Percentiles rank a stretch among this genome's conserved stretches.
Conservation (phyloP, 2,329 filamentous ascomycete species). For the Colletotrichum camelliae region DNA sequence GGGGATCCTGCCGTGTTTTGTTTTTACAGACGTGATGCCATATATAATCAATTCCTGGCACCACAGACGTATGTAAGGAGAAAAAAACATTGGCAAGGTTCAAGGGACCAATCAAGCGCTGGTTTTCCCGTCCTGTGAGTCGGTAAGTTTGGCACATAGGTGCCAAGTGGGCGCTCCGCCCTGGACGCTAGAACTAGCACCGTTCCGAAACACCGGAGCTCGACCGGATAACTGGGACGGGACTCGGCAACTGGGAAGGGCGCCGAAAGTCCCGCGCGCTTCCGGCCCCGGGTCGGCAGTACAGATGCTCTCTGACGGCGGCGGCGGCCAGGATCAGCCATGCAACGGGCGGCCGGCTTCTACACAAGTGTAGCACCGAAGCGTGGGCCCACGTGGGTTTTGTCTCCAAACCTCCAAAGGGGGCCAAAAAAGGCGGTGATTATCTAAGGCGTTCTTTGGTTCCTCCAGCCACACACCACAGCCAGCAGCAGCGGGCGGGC, state of each 20-base stretch:
- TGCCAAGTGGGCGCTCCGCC: background rate
- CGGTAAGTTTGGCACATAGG: background rate
- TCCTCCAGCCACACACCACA: background rate
- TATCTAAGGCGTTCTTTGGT: background rate
- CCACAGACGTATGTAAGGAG: background rate
- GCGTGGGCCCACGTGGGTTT: background rate
- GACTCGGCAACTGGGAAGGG: background rate
- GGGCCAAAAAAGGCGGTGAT: background rate
- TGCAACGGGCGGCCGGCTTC: background rate
- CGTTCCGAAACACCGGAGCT: background rate
- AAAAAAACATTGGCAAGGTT: background rate
- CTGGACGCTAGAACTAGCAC: background rate
- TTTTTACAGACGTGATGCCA: background rate
- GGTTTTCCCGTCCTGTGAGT: background rate
- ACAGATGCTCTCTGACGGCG: too few relatives aligned
- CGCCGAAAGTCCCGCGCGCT: background rate
- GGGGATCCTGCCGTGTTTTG: background rate
- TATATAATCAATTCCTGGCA: background rate
- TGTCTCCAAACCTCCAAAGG: background rate
- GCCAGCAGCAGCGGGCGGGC: background rate
- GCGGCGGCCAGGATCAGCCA: background rate
- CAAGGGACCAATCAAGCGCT: background rate
- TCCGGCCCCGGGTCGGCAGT: background rate
- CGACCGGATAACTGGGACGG: background rate
- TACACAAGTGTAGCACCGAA: background rate